Percentiles rank a stretch among this genome's conserved stretches.
These are phyloP conservation scores for Rhodomyrtus psidioides DNA, from an alignment of 441 rosid genomes.

Conservation along the genomic window DNA sequence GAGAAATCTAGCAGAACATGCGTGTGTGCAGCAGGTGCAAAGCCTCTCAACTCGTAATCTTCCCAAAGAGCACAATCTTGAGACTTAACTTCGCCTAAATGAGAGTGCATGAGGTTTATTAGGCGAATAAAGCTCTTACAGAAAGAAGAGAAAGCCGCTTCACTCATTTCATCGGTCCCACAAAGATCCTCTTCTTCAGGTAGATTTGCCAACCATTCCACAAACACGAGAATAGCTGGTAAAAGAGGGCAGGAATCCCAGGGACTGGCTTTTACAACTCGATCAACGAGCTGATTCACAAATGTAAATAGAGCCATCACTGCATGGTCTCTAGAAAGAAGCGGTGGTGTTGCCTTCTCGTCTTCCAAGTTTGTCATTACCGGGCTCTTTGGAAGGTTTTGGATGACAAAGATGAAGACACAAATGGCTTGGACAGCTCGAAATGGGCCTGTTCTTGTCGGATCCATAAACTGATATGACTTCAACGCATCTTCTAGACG, in stretches of 20 bases:
- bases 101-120: constrained; percentile 27
- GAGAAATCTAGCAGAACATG: constrained; percentile 55
- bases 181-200: constrained; percentile 32
- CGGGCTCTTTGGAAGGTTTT: constrained; percentile 19
- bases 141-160: constrained; percentile 49
- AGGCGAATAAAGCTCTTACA: constrained; percentile 38
- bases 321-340: constrained; percentile 24
- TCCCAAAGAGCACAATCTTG: constrained; percentile 62
- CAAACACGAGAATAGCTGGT: constrained; percentile 65
- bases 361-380: constrained; percentile 19
- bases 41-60: constrained; percentile 78
- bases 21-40: constrained; percentile 42
- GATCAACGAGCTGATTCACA: constrained; percentile 62
- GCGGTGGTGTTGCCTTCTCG: constrained; percentile 11
- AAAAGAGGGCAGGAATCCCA: constrained; percentile 48
- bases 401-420: constrained; percentile 52
- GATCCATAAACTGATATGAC: constrained; percentile 55
- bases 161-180: constrained; percentile 37
- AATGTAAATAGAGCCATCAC: constrained; percentile 37
- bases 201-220: constrained; percentile 52
- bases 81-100: constrained; percentile 9
- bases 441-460: constrained; percentile 56
- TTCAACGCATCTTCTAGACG: constrained; percentile 39
- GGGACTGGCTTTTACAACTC: constrained; percentile 41
- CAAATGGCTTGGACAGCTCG: constrained; percentile 61